phyloP scores from a whole-genome alignment of 192 early-diverging fungal species.

The Diversispora epigaea region DNA sequence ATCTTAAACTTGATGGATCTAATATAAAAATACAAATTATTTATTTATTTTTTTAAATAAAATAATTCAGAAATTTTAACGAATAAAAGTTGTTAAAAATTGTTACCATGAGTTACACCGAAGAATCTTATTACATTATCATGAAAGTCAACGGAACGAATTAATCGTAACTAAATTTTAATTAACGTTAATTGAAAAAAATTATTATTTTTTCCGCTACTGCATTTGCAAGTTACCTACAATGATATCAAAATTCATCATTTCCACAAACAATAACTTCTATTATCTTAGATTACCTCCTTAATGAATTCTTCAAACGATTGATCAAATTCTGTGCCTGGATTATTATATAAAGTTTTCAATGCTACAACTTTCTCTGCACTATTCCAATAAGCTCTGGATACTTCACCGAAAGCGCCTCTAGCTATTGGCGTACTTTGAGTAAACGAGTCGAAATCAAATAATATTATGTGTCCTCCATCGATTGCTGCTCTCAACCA shows the following conservation, averaged over 20 bases:
- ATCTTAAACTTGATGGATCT: slow-evolving; percentile 3
- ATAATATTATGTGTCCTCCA: not conserved
- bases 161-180: not conserved
- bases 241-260: not conserved
- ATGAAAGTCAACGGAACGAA: slow-evolving; percentile 10
- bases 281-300: not conserved
- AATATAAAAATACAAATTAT: not conserved
- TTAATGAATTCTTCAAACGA: slow-evolving; percentile 12
- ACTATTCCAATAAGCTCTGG: not conserved
- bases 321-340: not conserved
- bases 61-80: not conserved
- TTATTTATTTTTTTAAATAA: not conserved
- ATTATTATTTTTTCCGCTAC: too few species aligned
- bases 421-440: not conserved
- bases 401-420: slow-evolving; percentile 12
- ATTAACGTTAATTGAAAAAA: too few species aligned
- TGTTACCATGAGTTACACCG: slow-evolving; percentile 13
- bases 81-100: not conserved
- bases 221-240: not conserved
- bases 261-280: not conserved
- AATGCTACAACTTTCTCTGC: slow-evolving; percentile 16
- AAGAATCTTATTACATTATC: slow-evolving; percentile 11
- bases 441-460: not conserved
- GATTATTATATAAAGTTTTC: slow-evolving; percentile 5
- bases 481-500: not conserved